Percentiles rank a stretch among this genome's conserved stretches.
Evolutionary conservation across 2,329 filamentous ascomycete species (phyloP).

Genomic region (Atkinsonella hypoxylon): DNA sequence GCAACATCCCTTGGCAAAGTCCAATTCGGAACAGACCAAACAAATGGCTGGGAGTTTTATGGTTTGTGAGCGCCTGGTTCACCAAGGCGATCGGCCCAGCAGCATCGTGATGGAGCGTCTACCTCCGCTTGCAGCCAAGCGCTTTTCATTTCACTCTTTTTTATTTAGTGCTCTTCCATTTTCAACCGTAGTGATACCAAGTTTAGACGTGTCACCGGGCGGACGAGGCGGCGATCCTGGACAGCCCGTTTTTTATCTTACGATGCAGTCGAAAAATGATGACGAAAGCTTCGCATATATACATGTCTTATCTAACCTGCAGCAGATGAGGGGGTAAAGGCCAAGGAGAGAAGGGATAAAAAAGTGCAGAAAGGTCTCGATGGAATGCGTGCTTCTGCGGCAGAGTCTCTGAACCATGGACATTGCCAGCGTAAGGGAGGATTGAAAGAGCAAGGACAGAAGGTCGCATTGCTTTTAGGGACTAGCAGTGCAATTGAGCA

Average conservation of each 20-base stretch:
- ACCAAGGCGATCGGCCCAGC: not conserved
- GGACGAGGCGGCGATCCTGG: slow-evolving; percentile 4
- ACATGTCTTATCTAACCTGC: not conserved
- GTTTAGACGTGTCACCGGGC: slow-evolving; percentile 11
- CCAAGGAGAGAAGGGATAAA: not conserved
- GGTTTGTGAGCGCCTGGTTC: slow-evolving; percentile 32
- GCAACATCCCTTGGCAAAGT: slow-evolving; percentile 14
- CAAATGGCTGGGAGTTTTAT: slow-evolving; percentile 56
- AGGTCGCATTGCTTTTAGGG: too few relatives aligned
- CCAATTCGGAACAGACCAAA: slow-evolving; percentile 14
- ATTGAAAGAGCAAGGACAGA: not conserved
- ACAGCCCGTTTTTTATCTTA: not conserved
- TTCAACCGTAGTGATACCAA: slow-evolving; percentile 15
- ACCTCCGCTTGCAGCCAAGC: not conserved
- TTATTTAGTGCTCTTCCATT: not conserved
- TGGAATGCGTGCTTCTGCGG: too few relatives aligned
- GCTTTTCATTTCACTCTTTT: not conserved
- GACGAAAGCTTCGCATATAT: not conserved
- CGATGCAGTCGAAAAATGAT: slow-evolving; percentile 2
- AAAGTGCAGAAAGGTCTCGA: not conserved
- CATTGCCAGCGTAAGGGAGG: not conserved
- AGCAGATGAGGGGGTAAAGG: not conserved
- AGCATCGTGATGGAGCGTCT: not conserved
- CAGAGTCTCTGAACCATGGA: too few relatives aligned
- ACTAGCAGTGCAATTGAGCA: not conserved